A percentile compares a stretch with the other conserved stretches of the same genome.
phyloP scores from a whole-genome alignment of 306 rosid genomes.

The Casuarina glauca region DNA sequence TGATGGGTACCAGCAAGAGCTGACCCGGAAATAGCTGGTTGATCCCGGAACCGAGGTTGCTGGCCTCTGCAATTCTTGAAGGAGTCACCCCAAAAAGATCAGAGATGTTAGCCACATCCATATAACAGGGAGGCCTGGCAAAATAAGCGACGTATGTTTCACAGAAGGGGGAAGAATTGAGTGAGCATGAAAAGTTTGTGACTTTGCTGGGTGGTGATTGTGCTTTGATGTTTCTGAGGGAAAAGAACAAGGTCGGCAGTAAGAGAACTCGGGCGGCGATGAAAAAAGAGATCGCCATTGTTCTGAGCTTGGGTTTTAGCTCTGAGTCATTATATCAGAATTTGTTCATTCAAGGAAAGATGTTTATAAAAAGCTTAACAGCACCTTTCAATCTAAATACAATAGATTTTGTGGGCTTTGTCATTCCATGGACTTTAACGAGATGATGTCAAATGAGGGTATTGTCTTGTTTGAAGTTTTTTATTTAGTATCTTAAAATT shows the following conservation, averaged over 20 bases:
- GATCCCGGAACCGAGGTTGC: constrained; percentile 39
- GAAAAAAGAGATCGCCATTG: constrained; percentile 51
- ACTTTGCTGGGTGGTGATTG: constrained; percentile 25
- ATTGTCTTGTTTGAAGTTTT: no score
- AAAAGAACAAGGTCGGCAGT: constrained; percentile 33
- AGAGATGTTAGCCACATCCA: constrained; percentile 50
- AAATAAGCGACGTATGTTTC: constrained; percentile 64
- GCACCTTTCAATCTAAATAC: no score
- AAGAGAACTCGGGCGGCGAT: constrained; percentile 20
- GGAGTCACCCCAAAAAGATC: constrained; percentile 54
- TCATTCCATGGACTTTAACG: no score
- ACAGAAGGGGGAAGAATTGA: constrained; percentile 48
- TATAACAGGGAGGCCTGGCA: constrained; percentile 44
- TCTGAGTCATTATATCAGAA: constrained; percentile 11
- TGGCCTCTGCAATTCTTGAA: constrained; percentile 58
- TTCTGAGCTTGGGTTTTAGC: constrained; percentile 15
- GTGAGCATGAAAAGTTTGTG: constrained; percentile 58
- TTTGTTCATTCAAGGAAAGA: constrained; percentile 10
- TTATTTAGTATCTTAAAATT: no score
- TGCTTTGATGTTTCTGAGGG: constrained; percentile 31
- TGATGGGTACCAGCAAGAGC: constrained; percentile 62
- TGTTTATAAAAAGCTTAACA: not conserved
- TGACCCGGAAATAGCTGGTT: constrained; percentile 41
- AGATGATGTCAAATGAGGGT: no score
- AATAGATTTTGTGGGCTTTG: no score